Evolutionary conservation across 345 rosid species (phyloP).

Genomic region (Erucastrum elatum): DNA sequence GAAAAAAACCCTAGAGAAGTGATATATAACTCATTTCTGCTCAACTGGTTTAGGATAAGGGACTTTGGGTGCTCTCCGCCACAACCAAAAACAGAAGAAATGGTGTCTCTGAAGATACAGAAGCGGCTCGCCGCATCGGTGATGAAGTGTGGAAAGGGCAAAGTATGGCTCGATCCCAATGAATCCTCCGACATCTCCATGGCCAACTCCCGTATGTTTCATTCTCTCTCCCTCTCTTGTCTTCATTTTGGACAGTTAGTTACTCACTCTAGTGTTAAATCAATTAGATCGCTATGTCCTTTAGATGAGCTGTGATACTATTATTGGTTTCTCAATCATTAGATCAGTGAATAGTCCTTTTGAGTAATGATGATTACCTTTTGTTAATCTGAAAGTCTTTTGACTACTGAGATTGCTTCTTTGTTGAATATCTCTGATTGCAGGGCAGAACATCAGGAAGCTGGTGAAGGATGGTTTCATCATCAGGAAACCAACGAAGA

Average conservation of each 20-base stretch:
- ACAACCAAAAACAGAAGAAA: conserved; percentile 23
- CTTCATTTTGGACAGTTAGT: not conserved
- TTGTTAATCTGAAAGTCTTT: not conserved
- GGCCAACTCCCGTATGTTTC: conserved; percentile 41
- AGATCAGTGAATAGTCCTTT: not conserved
- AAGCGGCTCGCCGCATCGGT: conserved; percentile 45
- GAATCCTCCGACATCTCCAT: conserved; percentile 43
- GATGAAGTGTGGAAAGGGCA: conserved; percentile 44
- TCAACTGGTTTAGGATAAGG: not conserved
- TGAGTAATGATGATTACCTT: not conserved
- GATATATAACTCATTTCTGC: not conserved
- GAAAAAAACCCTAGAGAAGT: conserved; percentile 26
- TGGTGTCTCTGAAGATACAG: conserved; percentile 44
- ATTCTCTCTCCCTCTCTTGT: not conserved
- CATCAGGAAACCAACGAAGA: conserved; percentile 96
- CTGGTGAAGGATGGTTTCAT: conserved; percentile 95
- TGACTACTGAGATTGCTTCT: not conserved
- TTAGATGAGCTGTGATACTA: no score
- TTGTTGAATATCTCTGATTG: not conserved
- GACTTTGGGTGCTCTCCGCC: conserved; percentile 24
- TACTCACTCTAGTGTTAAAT: not conserved
- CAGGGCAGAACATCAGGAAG: conserved; percentile 92
- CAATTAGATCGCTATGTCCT: not conserved
- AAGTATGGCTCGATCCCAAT: conserved; percentile 45
- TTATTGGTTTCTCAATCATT: not conserved